These are phyloP conservation scores for Gossypioides kirkii DNA, from an alignment of 345 rosid genomes.

Conservation along the genomic window DNA sequence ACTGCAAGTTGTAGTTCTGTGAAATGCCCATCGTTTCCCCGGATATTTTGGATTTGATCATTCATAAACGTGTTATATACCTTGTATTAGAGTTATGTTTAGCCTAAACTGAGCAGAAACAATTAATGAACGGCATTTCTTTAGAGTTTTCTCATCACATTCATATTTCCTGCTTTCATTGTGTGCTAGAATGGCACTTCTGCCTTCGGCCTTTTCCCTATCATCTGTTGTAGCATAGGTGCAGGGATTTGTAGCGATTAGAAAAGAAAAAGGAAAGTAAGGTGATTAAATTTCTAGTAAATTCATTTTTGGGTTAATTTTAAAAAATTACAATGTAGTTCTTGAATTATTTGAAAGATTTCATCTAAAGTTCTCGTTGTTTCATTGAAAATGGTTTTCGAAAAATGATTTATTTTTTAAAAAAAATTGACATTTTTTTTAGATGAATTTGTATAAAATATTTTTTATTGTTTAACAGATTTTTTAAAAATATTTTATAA, in stretches of 20 bases:
- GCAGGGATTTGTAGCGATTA: too few species aligned
- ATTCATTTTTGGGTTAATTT: too few species aligned
- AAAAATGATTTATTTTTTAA: fast-evolving
- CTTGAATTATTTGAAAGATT: fast-evolving
- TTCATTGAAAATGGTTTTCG: too few species aligned
- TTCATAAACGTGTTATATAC: not conserved
- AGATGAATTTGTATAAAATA: too few species aligned
- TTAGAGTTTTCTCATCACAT: not conserved
- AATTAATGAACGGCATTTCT: not conserved
- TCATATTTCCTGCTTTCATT: not conserved
- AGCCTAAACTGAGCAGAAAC: not conserved
- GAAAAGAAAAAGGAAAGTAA: too few species aligned
- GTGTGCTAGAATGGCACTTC: not conserved
- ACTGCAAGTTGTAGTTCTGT: too few species aligned
- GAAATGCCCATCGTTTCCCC: not conserved
- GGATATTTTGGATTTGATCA: not conserved
- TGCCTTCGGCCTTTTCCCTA: not conserved
- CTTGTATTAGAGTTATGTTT: not conserved
- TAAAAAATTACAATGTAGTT: too few species aligned
- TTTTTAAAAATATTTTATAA: too few species aligned
- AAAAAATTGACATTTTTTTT: too few species aligned
- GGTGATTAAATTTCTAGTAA: too few species aligned
- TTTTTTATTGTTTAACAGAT: too few species aligned
- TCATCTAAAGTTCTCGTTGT: fast-evolving
- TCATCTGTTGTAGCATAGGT: too few species aligned